Evolutionary conservation across 352 stramenopile genomes (phyloP).

Genomic region (Phytophthora sojae): DNA sequence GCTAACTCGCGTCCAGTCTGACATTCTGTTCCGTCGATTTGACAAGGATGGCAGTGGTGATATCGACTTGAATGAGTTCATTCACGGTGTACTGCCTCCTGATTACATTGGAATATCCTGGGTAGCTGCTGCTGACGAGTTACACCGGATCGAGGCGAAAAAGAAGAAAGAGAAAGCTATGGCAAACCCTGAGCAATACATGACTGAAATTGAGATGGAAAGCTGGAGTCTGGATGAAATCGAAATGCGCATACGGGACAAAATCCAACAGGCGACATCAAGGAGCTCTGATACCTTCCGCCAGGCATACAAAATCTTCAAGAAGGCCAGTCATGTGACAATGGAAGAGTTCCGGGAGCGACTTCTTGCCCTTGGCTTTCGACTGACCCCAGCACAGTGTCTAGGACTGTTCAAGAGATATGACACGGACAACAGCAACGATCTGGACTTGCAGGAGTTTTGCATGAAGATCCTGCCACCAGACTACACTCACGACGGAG

Average conservation of each 20-base stretch:
- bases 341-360: slow-evolving; percentile 79
- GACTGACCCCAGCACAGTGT: slow-evolving; percentile 69
- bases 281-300: slow-evolving; percentile 84
- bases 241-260: slow-evolving; percentile 81
- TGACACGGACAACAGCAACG: slow-evolving; percentile 77
- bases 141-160: slow-evolving; percentile 63
- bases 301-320: slow-evolving; percentile 85
- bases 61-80: slow-evolving; percentile 86
- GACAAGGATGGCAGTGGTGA: slow-evolving; percentile 78
- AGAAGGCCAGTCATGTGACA: slow-evolving; percentile 76
- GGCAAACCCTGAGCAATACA: slow-evolving; percentile 65
- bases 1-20: slow-evolving; percentile 57
- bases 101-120: slow-evolving; percentile 80
- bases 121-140: slow-evolving; percentile 80
- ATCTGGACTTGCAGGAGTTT: slow-evolving; percentile 88
- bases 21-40: slow-evolving; percentile 75
- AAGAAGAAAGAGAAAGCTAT: slow-evolving; percentile 62
- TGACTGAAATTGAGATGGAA: slow-evolving; percentile 83
- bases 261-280: slow-evolving; percentile 80
- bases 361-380: slow-evolving; percentile 75
- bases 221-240: slow-evolving; percentile 83
- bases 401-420: slow-evolving; percentile 75
- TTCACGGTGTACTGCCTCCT: slow-evolving; percentile 74
- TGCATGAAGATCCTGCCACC: slow-evolving; percentile 78
- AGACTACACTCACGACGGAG: slow-evolving; percentile 82